Evolutionary conservation across 139 green algal species (phyloP), one percentile per base, ranked within the genome.

Genomic region (Closterium sp.): DNA sequence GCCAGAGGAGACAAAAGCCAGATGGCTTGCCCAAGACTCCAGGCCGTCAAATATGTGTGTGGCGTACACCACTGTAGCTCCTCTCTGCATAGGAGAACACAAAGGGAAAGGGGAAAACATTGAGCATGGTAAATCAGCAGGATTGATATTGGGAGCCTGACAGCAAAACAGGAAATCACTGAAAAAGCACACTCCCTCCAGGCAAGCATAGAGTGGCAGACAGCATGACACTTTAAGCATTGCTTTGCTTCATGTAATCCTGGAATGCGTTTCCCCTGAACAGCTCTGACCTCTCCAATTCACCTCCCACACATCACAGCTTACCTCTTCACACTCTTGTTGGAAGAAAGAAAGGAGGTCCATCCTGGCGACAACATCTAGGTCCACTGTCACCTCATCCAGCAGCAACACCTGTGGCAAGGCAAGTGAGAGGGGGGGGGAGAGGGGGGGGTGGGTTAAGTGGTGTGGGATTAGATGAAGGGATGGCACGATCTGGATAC

Each of bases 21-120:
- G 13, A 88, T 99, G 98, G 13, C 96, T 98, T 4, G 97, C 97
- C 98, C 98, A 99, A 28, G 90, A 93, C 94, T 99, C 97, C 22
- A 99, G 95, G n/a, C 98, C 98, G 92, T 99, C 98, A 93, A 99
- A 99, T 90, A 99, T 99, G 95, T 99, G 98, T 19, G 98, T 99
- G 31, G 98, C 98, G 94, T 99, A 99, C 29, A 99, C 95, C 92
- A 99, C 96, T 31, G 96, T 97, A 19, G 91, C 93, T 27, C 93
- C 93, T 30, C 94, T 91, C 90, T 94, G 30, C 32, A 6, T 11
- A 45, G 4, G 38, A 45, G 4, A 45, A 45, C 38, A 45, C 5
- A 4, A 45, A 45, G 38, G 38, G 38, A 45, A 45, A 45, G 38
- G 38, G 38, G 38, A 45, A n/a, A n/a, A n/a, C n/a, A n/a, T n/a